phyloP scores from a whole-genome alignment of 495 filamentous ascomycete species.

The Clavariopsis aquatica region DNA sequence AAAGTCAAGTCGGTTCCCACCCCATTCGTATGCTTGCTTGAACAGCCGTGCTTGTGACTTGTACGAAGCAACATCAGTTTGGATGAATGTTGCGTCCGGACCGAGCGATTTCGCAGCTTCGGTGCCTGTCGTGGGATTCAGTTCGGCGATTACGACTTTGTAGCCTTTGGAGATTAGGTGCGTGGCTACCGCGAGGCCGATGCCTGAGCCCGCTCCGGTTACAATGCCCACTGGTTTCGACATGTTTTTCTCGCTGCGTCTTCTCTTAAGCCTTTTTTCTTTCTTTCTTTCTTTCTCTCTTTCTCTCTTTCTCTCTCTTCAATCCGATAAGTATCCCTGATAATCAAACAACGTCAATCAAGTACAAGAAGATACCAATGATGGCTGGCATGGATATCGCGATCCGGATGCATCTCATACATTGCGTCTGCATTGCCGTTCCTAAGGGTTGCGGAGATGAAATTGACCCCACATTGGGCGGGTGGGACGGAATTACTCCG shows the following conservation, averaged over 20 bases:
- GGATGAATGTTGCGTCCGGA: slow-evolving; percentile 40
- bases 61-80: slow-evolving; percentile 47
- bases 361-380: background rate
- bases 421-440: background rate
- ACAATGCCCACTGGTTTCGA: slow-evolving; percentile 40
- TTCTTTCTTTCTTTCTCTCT: too few species aligned
- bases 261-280: too few species aligned
- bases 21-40: slow-evolving; percentile 43
- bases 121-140: slow-evolving; percentile 43
- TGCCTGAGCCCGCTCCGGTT: slow-evolving; percentile 50
- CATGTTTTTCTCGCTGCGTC: too few species aligned
- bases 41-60: slow-evolving; percentile 47
- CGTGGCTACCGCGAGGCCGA: slow-evolving; percentile 50
- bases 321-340: background rate
- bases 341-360: background rate
- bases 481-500: background rate
- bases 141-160: slow-evolving; percentile 49
- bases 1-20: slow-evolving; percentile 48
- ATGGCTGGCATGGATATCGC: background rate
- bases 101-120: slow-evolving; percentile 25
- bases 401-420: too few species aligned
- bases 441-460: slow-evolving; percentile 6
- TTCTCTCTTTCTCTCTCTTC: background rate
- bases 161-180: slow-evolving; percentile 44
- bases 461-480: slow-evolving; percentile 18